Conservation (phyloP, 2,329 filamentous ascomycete genomes). For the Fusarium siculi region DNA sequence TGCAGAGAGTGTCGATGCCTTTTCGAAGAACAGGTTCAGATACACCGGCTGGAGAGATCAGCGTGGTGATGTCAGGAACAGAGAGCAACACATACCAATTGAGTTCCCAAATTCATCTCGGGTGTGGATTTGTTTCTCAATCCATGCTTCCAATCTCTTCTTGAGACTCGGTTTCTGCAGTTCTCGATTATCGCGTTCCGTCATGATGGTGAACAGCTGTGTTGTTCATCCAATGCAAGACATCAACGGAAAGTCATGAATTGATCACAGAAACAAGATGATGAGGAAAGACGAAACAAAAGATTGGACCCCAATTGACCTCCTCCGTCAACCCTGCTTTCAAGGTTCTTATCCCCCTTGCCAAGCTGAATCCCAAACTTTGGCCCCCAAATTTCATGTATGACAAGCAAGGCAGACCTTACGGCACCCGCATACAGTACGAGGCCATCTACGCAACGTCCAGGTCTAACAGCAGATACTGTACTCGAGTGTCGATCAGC, state of each 20-base stretch:
- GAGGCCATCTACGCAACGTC: neutral
- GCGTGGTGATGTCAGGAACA: neutral
- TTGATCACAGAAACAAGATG: neutral
- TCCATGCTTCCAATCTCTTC: neutral
- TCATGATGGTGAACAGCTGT: neutral
- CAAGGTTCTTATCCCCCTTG: neutral
- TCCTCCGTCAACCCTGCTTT: neutral
- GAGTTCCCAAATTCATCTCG: constrained; percentile 21
- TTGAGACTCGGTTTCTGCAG: neutral
- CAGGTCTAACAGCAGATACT: constrained; percentile 2
- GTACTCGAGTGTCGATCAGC: neutral
- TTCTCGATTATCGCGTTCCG: neutral
- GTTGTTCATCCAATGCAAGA: neutral
- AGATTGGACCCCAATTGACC: neutral
- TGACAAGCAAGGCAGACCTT: constrained; percentile 14
- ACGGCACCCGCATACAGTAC: neutral
- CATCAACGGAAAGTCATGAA: neutral
- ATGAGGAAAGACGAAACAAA: neutral
- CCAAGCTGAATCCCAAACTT: neutral
- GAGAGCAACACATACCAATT: neutral
- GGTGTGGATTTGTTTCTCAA: constrained; percentile 10
- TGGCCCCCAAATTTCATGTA: neutral
- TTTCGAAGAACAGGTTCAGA: neutral
- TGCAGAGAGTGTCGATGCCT: neutral
- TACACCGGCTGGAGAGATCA: constrained; percentile 6